Evolutionary conservation across 306 rosid species (phyloP).

Genomic region (Prunus mira): DNA sequence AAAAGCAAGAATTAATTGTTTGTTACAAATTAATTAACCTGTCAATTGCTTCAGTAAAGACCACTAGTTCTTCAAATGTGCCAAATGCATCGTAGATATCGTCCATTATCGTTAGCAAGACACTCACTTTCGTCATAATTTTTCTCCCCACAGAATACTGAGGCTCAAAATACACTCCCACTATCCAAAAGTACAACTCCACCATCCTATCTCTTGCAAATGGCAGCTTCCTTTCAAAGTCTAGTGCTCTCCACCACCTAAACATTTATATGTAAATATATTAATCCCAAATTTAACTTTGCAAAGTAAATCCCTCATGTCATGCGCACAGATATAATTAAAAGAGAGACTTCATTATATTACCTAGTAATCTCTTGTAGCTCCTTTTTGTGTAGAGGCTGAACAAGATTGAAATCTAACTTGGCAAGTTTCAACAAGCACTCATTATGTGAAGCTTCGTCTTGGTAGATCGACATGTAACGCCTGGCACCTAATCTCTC

Average conservation of each 20-base stretch:
- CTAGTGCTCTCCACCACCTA: constrained; percentile 52
- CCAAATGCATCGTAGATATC: constrained; percentile 52
- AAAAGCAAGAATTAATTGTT: too few species aligned
- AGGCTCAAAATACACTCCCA: constrained; percentile 34
- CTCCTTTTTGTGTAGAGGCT: too few species aligned
- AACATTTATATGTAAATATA: background rate
- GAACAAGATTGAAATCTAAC: too few species aligned
- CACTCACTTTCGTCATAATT: constrained; percentile 10
- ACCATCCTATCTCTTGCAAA: constrained; percentile 46
- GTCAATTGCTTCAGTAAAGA: constrained; percentile 37
- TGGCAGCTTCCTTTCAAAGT: constrained; percentile 15
- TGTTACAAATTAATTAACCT: constrained; percentile 22
- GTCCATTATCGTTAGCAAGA: constrained; percentile 26
- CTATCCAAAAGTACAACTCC: constrained; percentile 43
- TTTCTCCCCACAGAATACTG: constrained; percentile 27
- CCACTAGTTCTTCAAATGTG: constrained; percentile 43
- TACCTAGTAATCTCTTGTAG: too few species aligned
- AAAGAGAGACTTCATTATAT: too few species aligned
- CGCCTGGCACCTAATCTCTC: too few species aligned
- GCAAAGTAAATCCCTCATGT: background rate
- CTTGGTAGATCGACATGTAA: too few species aligned
- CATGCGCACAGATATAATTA: too few species aligned
- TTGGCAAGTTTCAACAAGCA: too few species aligned
- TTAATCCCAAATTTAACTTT: background rate
- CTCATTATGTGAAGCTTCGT: too few species aligned